Evolutionary conservation across 139 green algal species (phyloP).

Genomic region (Raphidocelis subcapitata): DNA sequence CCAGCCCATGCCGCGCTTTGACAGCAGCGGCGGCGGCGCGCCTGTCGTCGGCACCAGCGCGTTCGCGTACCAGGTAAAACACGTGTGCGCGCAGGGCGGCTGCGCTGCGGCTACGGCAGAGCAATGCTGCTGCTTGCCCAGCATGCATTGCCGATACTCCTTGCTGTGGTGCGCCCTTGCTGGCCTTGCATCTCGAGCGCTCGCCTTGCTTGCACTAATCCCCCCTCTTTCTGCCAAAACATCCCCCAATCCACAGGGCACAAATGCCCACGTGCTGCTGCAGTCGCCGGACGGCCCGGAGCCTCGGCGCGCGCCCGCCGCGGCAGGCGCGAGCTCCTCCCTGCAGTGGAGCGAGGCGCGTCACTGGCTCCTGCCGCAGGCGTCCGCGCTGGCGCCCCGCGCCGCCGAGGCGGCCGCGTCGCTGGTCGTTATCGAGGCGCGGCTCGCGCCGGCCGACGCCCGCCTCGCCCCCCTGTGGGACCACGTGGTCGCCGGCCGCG

Average conservation of each 20-base stretch:
- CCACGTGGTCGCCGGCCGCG: slow-evolving; percentile 52
- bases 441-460: neutral
- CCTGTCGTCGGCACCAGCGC: slow-evolving; percentile 46
- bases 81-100: no score
- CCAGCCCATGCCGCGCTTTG: neutral
- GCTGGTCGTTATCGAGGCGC: slow-evolving; percentile 19
- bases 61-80: slow-evolving; percentile 58
- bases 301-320: neutral
- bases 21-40: neutral
- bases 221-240: no score
- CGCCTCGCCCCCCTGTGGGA: slow-evolving; percentile 53
- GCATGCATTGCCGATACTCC: neutral
- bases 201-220: no score
- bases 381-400: neutral
- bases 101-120: no score
- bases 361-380: slow-evolving; percentile 6
- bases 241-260: slow-evolving; percentile 53
- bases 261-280: slow-evolving; percentile 66
- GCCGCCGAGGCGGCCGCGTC: neutral
- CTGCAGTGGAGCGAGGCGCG: slow-evolving; percentile 6
- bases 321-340: neutral
- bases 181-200: neutral
- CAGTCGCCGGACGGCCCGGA: neutral
- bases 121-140: no score
- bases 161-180: neutral